phyloP scores from a whole-genome alignment of 2,329 filamentous ascomycete species.

The Pseudogymnoascus sp. region DNA sequence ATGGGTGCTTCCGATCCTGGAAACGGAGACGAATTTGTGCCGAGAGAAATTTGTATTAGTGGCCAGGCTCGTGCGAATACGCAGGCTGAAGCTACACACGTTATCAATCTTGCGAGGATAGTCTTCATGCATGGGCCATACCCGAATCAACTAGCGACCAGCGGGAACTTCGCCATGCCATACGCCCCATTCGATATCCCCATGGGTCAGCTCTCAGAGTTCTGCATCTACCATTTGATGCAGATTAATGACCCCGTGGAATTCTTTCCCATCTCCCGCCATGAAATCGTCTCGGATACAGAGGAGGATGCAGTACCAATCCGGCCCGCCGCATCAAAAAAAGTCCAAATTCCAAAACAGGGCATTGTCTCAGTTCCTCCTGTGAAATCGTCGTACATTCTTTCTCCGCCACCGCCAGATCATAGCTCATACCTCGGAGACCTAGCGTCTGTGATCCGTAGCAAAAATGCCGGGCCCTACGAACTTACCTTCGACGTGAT shows the following conservation, averaged over 20 bases:
- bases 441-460: slow-evolving; percentile 36
- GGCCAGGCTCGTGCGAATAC: slow-evolving; percentile 38
- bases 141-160: slow-evolving; percentile 41
- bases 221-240: slow-evolving; percentile 37
- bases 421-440: slow-evolving; percentile 23
- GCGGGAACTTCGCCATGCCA: slow-evolving; percentile 41
- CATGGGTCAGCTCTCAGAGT: slow-evolving; percentile 35
- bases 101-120: slow-evolving; percentile 35
- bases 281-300: too few relatives aligned
- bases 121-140: slow-evolving; percentile 40
- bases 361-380: too few relatives aligned
- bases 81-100: slow-evolving; percentile 36
- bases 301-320: too few relatives aligned
- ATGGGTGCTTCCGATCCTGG: slow-evolving; percentile 27
- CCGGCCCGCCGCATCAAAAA: too few relatives aligned
- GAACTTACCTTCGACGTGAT: slow-evolving; percentile 46
- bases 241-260: slow-evolving; percentile 11
- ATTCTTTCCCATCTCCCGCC: too few relatives aligned
- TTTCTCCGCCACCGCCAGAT: slow-evolving; percentile 9
- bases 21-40: slow-evolving; percentile 11
- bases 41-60: slow-evolving; percentile 38
- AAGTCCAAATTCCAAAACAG: too few relatives aligned
- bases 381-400: neutral
- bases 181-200: slow-evolving; percentile 32
- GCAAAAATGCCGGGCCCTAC: slow-evolving; percentile 44